Evolutionary conservation across 2,329 filamentous ascomycete genomes (phyloP), one percentile per base, ranked within the genome.

Genomic region (Aureobasidium musti): DNA sequence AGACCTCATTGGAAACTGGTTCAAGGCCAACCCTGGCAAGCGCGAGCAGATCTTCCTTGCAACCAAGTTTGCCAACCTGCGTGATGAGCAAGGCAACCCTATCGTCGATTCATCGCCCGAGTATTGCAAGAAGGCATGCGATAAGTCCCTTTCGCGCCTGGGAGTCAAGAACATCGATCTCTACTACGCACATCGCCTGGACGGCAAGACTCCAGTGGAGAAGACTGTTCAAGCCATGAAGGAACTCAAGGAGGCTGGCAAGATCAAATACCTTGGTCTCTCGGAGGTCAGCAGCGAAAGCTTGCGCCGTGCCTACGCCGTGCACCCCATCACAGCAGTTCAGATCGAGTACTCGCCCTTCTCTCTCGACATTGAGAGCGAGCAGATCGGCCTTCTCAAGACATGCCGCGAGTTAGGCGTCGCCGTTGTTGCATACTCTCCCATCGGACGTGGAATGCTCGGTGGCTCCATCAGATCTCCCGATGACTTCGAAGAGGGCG

Each of bases 331-430:
- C 63, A 75, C 79, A 5, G 81, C 80, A 10, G 80, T 83, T n/a
- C 83, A 87, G 74, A 77, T 86, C 45, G 84, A 87, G 71, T 76
- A 84, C 74, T 81, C 76, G 23, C 81, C 81, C 0, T 86, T 83
- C 73, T 75, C 79, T 2, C 79, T 88, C 37, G 83, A 86, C 45
- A 85, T 90, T 68, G 88, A 91, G 72, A 81, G 76, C 4, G 73
- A 77, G 0, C 74, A 79, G 47, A 82, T 80, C 0, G 73, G 80
- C 28, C 75, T 89, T 1, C 77, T 88, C 1, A 74, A 79, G 33
- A 85, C 86, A 0, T 83, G 81, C 67, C 80, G 82, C n/a, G 84
- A 88, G 71, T 81, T 89, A 2, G 86, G 85, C 1, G 77, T 86
- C 2, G 77, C 84, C 0, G 76, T 86, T 6, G 80, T 89, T 2